phyloP scores from a whole-genome alignment of 345 rosid genomes.

The Euphorbia peplus region DNA sequence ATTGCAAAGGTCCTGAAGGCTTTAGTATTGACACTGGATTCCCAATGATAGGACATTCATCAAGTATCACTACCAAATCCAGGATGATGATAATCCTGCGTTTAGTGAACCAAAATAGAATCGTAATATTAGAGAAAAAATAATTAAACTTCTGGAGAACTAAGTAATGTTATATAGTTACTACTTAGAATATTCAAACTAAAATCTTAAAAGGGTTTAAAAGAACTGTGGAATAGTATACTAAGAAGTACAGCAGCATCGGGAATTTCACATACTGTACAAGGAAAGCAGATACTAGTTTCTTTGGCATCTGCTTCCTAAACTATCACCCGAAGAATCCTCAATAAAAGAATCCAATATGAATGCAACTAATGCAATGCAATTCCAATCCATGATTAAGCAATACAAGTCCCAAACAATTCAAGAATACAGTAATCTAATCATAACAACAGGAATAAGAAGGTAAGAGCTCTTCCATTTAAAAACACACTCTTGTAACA shows the following conservation, averaged over 20 bases:
- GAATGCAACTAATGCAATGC: not conserved
- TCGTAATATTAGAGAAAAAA: not conserved
- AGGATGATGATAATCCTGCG: constrained; percentile 69
- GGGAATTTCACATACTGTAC: not conserved
- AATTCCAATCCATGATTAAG: not conserved
- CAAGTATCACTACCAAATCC: constrained; percentile 50
- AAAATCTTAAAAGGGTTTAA: not conserved
- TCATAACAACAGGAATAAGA: not conserved
- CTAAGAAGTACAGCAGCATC: not conserved
- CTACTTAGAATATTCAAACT: not conserved
- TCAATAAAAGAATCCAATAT: not conserved
- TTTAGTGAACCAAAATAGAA: not conserved
- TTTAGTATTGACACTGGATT: constrained; percentile 37
- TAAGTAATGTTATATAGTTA: not conserved
- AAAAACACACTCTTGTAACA: not conserved
- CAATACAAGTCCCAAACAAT: not conserved
- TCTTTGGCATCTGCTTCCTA: not conserved
- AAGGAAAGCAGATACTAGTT: not conserved
- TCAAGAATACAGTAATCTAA: not conserved
- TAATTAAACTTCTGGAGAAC: not conserved
- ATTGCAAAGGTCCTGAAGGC: constrained; percentile 29
- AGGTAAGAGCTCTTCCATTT: not conserved
- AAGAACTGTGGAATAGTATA: not conserved
- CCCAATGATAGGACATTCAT: constrained; percentile 48
- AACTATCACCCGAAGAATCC: not conserved